Evolutionary conservation across 169 alveolate species (phyloP).

Genomic region (Plasmodium yoelii): DNA sequence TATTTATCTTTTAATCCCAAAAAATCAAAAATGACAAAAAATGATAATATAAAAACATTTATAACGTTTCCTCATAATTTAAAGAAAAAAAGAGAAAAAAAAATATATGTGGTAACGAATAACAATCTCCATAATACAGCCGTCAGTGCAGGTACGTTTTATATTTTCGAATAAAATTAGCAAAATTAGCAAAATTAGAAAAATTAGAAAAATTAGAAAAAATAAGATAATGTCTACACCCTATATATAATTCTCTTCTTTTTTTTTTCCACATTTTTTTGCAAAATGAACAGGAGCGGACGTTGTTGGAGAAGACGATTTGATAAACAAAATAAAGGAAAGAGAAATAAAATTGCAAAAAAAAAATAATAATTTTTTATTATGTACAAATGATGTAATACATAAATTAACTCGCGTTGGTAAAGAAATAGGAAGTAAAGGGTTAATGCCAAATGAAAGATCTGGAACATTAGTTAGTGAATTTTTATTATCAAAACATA

Average conservation of each 20-base stretch:
- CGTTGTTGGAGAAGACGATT: slow-evolving; percentile 75
- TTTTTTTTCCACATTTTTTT: slow-evolving; percentile 1
- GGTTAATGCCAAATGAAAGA: slow-evolving; percentile 84
- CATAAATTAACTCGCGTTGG: slow-evolving; percentile 83
- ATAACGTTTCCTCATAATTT: slow-evolving; percentile 74
- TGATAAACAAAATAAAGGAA: slow-evolving; percentile 66
- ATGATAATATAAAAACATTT: slow-evolving; percentile 71
- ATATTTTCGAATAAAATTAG: no score
- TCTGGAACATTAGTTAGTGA: slow-evolving; percentile 81
- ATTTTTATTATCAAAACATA: slow-evolving; percentile 48
- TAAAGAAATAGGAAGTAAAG: slow-evolving; percentile 79
- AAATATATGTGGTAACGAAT: slow-evolving; percentile 58
- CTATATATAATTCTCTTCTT: no score
- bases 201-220: no score
- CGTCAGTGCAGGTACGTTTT: slow-evolving; percentile 15
- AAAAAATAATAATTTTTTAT: slow-evolving; percentile 81
- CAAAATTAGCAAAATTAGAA: no score
- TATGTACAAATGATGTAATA: slow-evolving; percentile 81
- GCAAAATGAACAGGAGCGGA: slow-evolving; percentile 44
- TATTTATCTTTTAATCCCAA: slow-evolving; percentile 64
- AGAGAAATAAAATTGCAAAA: slow-evolving; percentile 64
- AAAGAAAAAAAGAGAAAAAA: slow-evolving; percentile 71
- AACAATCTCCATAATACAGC: slow-evolving; percentile 24
- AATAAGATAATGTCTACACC: no score
- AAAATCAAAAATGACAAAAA: slow-evolving; percentile 72